Base-by-base conservation (phyloP, 352 stramenopile genomes). In the Globisporangium radiosum region DNA sequence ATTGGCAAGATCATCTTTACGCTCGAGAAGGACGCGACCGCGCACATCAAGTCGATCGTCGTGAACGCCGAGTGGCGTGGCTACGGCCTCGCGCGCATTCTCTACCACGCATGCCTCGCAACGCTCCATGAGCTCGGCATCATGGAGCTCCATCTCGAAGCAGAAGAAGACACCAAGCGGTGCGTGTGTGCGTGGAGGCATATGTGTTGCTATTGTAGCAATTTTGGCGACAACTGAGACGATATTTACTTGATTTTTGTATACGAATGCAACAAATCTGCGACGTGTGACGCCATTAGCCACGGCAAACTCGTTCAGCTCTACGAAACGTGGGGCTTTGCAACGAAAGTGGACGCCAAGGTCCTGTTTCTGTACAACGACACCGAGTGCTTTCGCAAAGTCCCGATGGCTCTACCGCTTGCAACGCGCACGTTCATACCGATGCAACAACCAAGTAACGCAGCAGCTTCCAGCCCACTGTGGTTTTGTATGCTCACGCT, bases 1-100 rank as follows among this genome's bases (percentile, higher is more conserved):
- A 69, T 92, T 38, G 84, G 81, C 52, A 94, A 94, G 47, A 68
- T 94, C 63, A 78, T 94, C 47, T 94, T 94, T 63, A 92, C 82
- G 33, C 54, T 94, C 19, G 76, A 88, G 56, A 73, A 75, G 19
- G 70, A 75, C 54, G 47, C 61, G 5, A 70, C 67, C 7, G 81
- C 85, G 37, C 81, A 91, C 69, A 59, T 92, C 70, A 94, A 94
- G 74, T 87, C 80, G 11, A 73, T 94, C 51, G 69, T 75, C 44
- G 70, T 94, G 44, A 75, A 88, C 69, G 57, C 68, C 50, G 78
- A 89, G 54, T 92, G 79, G 55, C 80, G 85, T 40, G 79, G 80
- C 15, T 63, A 81, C 25, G 81, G 85, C 2, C 76, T 94, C 56
- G 78, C 82, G 47, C 80, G 81, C 64, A 75, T 94, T 43, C 76